Percentiles rank a stretch among this genome's conserved stretches.
Conservation (phyloP, 768 basidiomycete species). For the Terana coerulea region DNA sequence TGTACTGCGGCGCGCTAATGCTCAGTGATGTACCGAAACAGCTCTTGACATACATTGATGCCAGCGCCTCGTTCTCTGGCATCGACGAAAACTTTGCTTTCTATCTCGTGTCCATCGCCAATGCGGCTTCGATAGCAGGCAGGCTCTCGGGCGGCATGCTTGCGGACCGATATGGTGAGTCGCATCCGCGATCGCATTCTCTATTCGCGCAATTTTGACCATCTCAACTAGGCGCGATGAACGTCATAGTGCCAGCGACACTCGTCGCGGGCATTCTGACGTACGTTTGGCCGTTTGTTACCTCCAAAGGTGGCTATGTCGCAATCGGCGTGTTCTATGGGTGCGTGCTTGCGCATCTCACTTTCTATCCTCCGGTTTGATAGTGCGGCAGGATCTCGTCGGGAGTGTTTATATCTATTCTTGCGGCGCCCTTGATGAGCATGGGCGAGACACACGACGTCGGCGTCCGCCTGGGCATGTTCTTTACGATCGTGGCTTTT, state of each 20-base stretch:
- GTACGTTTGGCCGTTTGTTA: slow-evolving; percentile 67
- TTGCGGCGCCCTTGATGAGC: slow-evolving; percentile 53
- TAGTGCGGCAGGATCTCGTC: slow-evolving; percentile 44
- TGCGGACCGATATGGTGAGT: slow-evolving; percentile 50
- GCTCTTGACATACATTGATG: slow-evolving; percentile 69
- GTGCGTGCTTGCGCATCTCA: slow-evolving; percentile 36
- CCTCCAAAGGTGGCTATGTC: slow-evolving; percentile 40
- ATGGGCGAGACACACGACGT: slow-evolving; percentile 60
- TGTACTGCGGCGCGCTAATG: slow-evolving; percentile 6
- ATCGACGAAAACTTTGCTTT: slow-evolving; percentile 49
- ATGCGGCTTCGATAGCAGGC: slow-evolving; percentile 61
- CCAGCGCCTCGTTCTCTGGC: slow-evolving; percentile 49
- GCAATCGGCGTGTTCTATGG: slow-evolving; percentile 62
- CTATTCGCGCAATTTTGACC: neutral
- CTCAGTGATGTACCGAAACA: too few relatives aligned
- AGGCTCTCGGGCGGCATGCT: slow-evolving; percentile 51
- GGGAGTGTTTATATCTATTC: slow-evolving; percentile 57
- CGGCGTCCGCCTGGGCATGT: slow-evolving; percentile 64
- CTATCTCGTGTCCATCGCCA: slow-evolving; percentile 67
- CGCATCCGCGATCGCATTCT: neutral
- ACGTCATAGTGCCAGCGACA: slow-evolving; percentile 65
- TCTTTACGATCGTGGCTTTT: slow-evolving; percentile 53
- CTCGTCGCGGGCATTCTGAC: slow-evolving; percentile 53
- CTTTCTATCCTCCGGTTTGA: neutral
- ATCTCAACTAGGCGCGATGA: slow-evolving; percentile 50